Evolutionary conservation across 306 rosid genomes (phyloP), one percentile per base, ranked within the genome.

Genomic region (Cucurbita ficifolia): DNA sequence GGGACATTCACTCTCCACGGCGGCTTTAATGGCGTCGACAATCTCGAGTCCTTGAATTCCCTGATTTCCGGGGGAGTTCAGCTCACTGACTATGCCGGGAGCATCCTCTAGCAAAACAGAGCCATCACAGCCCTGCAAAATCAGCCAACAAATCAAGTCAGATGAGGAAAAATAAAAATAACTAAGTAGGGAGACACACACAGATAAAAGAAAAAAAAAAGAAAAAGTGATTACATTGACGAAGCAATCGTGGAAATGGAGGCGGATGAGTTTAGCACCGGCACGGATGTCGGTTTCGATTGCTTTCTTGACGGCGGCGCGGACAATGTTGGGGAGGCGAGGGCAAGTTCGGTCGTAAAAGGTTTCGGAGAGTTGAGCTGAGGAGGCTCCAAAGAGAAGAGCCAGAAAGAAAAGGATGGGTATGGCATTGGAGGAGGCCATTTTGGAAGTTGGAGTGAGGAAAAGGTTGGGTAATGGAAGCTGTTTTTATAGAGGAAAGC

Each of bases 71-170:
- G 96, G 90, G 6, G 92, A 92, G 79, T 80, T 80, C 77, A 88
- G 89, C 80, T 91, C 97, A 14, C 97, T 88, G 55, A 71, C 80
- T 62, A 91, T 88, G 86, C 76, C 87, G 8, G 80, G 88, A 19
- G 84, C 84, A 19, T 59, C 69, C 79, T 91, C 97, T 12, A 91
- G 63, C 84, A 88, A 83, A 43, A 91, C 24, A 5, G 97, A 91
- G 10, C 76, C 97, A 38, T 91, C 97, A 36, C 97, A 88, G 7
- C 96, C 92, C 97, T 91, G 17, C 74, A 64, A 52, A 51, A 71
- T 38, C 3, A n/a, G 18, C 7, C 7, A 3, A 21, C 12, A 10
- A 56, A 56, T 11, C 33, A 29, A 29, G 33, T 29, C 33, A 29
- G 33, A 29, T 29, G 33, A 29, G 33, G 33, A 29, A 29, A 29